Conservation (phyloP, 2,329 filamentous ascomycete species). For the Thyridium curvatum region DNA sequence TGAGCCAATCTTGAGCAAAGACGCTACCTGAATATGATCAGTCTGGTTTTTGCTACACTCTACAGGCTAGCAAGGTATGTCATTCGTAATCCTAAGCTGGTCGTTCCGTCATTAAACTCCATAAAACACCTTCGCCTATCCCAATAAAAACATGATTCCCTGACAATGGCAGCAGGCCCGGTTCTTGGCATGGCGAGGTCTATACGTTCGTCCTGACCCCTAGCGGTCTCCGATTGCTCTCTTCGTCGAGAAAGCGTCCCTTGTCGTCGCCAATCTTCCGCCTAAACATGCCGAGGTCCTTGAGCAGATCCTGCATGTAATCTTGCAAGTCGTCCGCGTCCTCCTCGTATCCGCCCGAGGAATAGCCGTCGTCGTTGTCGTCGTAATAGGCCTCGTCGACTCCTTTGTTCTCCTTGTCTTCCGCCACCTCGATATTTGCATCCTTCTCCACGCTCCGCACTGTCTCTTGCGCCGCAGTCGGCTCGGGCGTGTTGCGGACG, state of each 20-base stretch:
- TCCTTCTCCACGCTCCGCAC: slow-evolving; percentile 18
- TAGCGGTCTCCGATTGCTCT: slow-evolving; percentile 46
- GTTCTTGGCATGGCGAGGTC: no score
- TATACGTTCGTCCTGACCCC: slow-evolving; percentile 34
- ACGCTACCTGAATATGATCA: no score
- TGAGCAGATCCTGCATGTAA: slow-evolving; percentile 78
- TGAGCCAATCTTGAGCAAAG: neutral
- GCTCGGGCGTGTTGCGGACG: slow-evolving; percentile 16
- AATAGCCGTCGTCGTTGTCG: slow-evolving; percentile 54
- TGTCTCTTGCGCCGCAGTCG: slow-evolving; percentile 11
- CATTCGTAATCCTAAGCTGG: no score
- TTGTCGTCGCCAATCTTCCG: slow-evolving; percentile 83
- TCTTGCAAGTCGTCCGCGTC: slow-evolving; percentile 65
- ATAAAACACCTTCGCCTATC: no score
- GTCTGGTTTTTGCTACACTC: no score
- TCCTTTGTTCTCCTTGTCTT: slow-evolving; percentile 9
- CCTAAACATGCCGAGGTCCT: slow-evolving; percentile 73
- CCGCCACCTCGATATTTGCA: slow-evolving; percentile 18
- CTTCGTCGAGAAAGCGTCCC: slow-evolving; percentile 62
- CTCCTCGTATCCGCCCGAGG: slow-evolving; percentile 41
- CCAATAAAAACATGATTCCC: no score
- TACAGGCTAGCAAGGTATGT: no score
- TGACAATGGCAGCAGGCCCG: no score
- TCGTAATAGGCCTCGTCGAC: slow-evolving; percentile 37
- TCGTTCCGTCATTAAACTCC: no score